A percentile compares a stretch with the other conserved stretches of the same genome.
phyloP scores from a whole-genome alignment of 345 rosid genomes.

The Gynandropsis gynandra region DNA sequence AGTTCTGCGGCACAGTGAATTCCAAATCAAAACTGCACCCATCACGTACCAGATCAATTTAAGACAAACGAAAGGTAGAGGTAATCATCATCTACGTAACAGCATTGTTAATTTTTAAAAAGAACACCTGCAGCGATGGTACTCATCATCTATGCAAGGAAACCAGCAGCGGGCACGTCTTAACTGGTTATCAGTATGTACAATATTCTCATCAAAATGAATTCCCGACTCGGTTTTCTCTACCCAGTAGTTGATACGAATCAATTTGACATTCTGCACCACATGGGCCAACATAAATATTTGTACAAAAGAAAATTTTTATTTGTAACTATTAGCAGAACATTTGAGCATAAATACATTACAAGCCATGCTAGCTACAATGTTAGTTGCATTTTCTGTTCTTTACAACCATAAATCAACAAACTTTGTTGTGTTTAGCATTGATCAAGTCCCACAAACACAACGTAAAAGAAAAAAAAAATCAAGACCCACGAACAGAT shows the following conservation, averaged over 20 bases:
- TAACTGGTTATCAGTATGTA: constrained; percentile 84
- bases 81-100: constrained; percentile 3
- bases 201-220: constrained; percentile 64
- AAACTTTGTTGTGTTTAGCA: not conserved
- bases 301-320: constrained; percentile 4
- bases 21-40: constrained; percentile 81
- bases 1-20: constrained; percentile 84
- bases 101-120: not conserved
- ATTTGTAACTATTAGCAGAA: constrained; percentile 7
- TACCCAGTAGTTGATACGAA: constrained; percentile 80
- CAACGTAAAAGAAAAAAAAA: no score
- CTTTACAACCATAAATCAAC: not conserved
- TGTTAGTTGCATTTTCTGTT: not conserved
- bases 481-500: not conserved
- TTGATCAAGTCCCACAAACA: constrained; percentile 1
- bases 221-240: constrained; percentile 89
- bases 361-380: constrained; percentile 11
- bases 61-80: constrained; percentile 3
- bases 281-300: constrained; percentile 14
- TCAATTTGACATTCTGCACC: constrained; percentile 91
- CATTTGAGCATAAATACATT: not conserved
- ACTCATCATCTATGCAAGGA: constrained; percentile 77
- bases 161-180: constrained; percentile 97
- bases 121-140: constrained; percentile 75
- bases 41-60: constrained; percentile 5